Base-by-base conservation (phyloP, 208 protist genomes). In the Trypanosoma avium region DNA sequence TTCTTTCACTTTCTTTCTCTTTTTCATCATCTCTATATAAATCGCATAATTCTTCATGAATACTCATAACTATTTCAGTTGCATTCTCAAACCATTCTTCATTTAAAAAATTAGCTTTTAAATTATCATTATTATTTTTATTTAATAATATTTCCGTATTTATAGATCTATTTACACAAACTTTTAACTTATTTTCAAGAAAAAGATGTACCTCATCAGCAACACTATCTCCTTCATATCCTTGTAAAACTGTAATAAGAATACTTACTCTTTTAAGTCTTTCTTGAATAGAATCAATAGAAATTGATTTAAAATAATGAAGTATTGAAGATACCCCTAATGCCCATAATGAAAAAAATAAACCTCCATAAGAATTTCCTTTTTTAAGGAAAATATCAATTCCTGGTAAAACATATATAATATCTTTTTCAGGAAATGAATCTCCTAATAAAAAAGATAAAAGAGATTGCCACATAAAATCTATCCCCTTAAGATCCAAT, bases 261-360 rank as follows among this genome's bases (percentile, higher is more conserved):
- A 70, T 46, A 72, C 55, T 55, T 24, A 65, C 47, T 40, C 17
- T 67, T 26, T 38, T 63, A 17, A 61, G 61, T 40, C 27, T 65
- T 52, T 54, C 40, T 50, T 19, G 53, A 48, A 26, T 57, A 57
- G 26, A 73, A 66, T 75, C 67, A 74, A 52, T 59, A 67, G 26
- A 10, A 64, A 70, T 54, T 29, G 47, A 58, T 7, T 47, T n/a
- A 65, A 77, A 82, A 54, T 77, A 30, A 57, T 77, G 64, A 43
- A 72, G 53, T 53, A 82, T 74, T 0, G 60, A 78, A 22, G 60
- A 66, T 9, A 77, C 46, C 15, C 48, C 70, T 33, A 67, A 21
- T n/a, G 84, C 61, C 21, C 83, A 68, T 10, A 88, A 27, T 21
- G 81, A 86, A 53, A 86, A 67, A 22, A 87, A 61, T 53, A 79